Evolutionary conservation across 2,329 filamentous ascomycete genomes (phyloP), one percentile per base, ranked within the genome.

Genomic region (Fusarium bactridioides): DNA sequence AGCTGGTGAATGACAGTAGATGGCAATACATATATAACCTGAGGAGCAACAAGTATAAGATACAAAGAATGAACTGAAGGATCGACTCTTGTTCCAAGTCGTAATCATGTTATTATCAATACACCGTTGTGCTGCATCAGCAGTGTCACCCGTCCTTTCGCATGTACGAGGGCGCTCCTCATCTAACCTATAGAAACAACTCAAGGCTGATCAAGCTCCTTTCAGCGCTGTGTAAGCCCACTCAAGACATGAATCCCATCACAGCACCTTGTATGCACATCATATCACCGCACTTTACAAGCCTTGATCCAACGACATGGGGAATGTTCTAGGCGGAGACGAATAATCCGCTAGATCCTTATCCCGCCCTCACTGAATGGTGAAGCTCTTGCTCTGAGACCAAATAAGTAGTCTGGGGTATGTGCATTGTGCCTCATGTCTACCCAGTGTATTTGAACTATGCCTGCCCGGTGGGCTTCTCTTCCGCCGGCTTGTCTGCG

Each of bases 81-180:
- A 21, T 45, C 51, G 15, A 41, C 31, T 33, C 23, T 37, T 21
- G 33, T 61, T 44, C 37, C 25, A 51, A 61, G 44, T 54, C 31
- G 27, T 67, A 57, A 35, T 60, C 53, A 59, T 71, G 48, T 73
- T 62, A 37, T 60, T 73, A 63, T 61, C 43, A 45, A 70, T 64
- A 56, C 48, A 50, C 45, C n/a, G 54, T 48, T 25, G 60, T 41
- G 60, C 51, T 23, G 23, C 45, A 61, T 53, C 29, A 56, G 45
- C 43, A 55, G 56, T 64, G 35, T 43, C 40, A 38, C 51, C 44
- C 54, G 44, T 29, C n/a, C 19, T 53, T 55, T 56, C 40, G 29
- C 48, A 57, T 54, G 31, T 74, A 72, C 56, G 51, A 55, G 31
- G 55, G 37, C 41, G 44, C 51, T 56, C 25, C 48, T 54, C 25